Evolutionary conservation across 106 monocot species (phyloP), one percentile per base, ranked within the genome.

Genomic region (Apostasia shenzhenica): DNA sequence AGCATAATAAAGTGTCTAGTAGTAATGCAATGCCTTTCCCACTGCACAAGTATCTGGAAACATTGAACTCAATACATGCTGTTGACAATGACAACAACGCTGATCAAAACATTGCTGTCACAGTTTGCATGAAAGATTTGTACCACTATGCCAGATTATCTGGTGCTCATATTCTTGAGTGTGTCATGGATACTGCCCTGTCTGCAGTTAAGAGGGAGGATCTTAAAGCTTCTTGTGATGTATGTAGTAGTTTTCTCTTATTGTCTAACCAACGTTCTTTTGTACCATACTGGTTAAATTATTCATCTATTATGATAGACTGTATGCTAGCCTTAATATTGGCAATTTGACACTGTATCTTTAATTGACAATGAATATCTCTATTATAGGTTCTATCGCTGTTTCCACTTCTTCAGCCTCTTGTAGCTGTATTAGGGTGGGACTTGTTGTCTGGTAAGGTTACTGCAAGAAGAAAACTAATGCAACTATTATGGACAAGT

Each of bases 381-480:
- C 38, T 45, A 64, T 37, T 85, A 72, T 65, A 97, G 97, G 78
- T 90, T 52, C 71, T 92, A 68, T 92, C 81, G 46, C 50, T 97
- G 63, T 97, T 89, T 80, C 97, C 97, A 59, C 89, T 89, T 79
- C 97, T 97, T 79, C 89, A 81, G 53, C 97, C 97, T 69, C 73
- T 97, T 61, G 84, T 89, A 55, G 92, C 89, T 69, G 97, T 92
- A 44, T 81, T 97, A 75, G 89, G 92, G 8, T 97, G 97, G 97
- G 97, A 97, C 76, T 62, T 92, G 60, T 67, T 97, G 69, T 83
- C 84, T 67, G 84, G 89, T 43, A 97, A 85, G 81, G 89, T 87
- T 68, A 47, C 70, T 68, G 58, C 70, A 54, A 69, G 97, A 70
- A 86, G 79, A 75, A 92, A 87, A 55, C 48, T 97, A 66, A 79